phyloP scores from a whole-genome alignment of 768 basidiomycete genomes.

The Mycena vulgaris region DNA sequence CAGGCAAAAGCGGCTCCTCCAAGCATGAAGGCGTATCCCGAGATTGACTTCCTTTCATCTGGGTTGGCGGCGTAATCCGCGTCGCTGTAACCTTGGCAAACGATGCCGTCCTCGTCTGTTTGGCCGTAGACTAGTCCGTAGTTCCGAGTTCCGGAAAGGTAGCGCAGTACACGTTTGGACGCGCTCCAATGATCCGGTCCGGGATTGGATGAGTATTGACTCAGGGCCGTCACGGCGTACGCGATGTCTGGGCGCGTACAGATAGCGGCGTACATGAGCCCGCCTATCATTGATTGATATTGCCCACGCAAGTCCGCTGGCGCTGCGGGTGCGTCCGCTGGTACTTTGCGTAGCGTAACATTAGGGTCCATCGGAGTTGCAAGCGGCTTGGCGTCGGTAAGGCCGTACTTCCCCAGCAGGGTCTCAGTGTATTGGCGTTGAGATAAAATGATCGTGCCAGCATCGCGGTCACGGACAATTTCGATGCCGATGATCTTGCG shows the following conservation, averaged over 20 bases:
- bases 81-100: constrained; percentile 8
- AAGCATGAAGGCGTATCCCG: constrained; percentile 25
- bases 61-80: constrained; percentile 28
- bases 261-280: constrained; percentile 28
- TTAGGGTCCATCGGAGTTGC: constrained; percentile 28
- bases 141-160: constrained; percentile 49
- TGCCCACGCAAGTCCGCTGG: constrained; percentile 4
- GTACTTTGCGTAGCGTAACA: constrained; percentile 10
- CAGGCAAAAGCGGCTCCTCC: constrained; percentile 29
- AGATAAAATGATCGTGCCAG: constrained; percentile 23
- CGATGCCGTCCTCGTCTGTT: background rate
- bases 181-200: constrained; percentile 49
- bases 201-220: constrained; percentile 42
- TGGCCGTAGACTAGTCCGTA: constrained; percentile 17
- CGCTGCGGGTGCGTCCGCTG: background rate
- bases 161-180: constrained; percentile 49
- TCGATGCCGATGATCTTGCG: constrained; percentile 46
- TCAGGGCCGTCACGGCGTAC: constrained; percentile 33
- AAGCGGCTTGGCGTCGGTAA: constrained; percentile 20
- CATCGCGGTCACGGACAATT: constrained; percentile 32
- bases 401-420: constrained; percentile 13
- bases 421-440: constrained; percentile 20
- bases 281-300: constrained; percentile 25
- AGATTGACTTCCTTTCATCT: constrained; percentile 32
- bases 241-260: constrained; percentile 42